A percentile compares a stretch with the other conserved stretches of the same genome.
Evolutionary conservation across 495 filamentous ascomycete species (phyloP).

Genomic region (Clavariopsis aquatica): DNA sequence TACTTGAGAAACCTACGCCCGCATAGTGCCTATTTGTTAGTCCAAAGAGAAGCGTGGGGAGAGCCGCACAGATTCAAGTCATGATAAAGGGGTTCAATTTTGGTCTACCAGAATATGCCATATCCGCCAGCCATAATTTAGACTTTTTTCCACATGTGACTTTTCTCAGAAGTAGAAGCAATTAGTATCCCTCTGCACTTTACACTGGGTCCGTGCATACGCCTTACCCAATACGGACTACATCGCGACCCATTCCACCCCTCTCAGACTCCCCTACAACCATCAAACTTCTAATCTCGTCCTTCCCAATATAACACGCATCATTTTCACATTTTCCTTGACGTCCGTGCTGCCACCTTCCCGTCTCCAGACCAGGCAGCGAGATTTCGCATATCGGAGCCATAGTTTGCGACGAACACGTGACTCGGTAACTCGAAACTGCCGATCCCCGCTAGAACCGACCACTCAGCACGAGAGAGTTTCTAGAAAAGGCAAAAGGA

Average conservation of each 20-base stretch:
- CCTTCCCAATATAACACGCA: too few relatives aligned
- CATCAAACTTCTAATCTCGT: too few relatives aligned
- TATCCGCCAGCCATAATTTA: too few relatives aligned
- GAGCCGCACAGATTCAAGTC: too few relatives aligned
- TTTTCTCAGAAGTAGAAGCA: too few relatives aligned
- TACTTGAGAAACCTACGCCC: too few relatives aligned
- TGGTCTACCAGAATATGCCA: too few relatives aligned
- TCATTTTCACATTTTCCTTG: background rate
- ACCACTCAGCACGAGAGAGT: background rate
- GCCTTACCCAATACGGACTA: background rate
- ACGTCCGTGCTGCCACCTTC: background rate
- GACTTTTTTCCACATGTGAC: too few relatives aligned
- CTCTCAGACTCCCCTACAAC: background rate
- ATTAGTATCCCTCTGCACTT: background rate
- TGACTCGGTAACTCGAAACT: background rate
- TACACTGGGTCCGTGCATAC: background rate
- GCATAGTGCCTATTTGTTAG: too few relatives aligned
- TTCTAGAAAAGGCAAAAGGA: background rate
- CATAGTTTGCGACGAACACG: background rate
- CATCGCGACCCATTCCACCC: background rate
- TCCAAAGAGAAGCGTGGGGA: too few relatives aligned
- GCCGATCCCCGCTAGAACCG: background rate
- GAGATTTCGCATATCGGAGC: background rate
- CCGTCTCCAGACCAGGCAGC: background rate
- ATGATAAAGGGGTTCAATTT: too few relatives aligned